Base-by-base conservation (phyloP, 768 basidiomycete genomes). In the Podaxis pistillaris region DNA sequence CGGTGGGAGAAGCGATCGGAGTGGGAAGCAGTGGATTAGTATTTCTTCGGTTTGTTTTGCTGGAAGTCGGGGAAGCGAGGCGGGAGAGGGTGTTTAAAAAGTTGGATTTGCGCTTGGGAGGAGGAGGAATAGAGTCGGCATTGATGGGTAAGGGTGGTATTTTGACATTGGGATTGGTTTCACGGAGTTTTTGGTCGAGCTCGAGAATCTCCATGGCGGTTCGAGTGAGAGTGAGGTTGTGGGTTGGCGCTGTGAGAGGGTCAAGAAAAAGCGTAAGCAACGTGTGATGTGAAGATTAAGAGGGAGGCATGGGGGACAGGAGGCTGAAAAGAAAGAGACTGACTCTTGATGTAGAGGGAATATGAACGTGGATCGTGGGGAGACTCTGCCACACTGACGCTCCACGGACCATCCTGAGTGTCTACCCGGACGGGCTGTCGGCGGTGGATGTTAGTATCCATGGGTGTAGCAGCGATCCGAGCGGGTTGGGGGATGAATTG, bases 271-370 rank as follows among this genome's bases (percentile, higher is more conserved):
- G 66, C 62, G 69, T 59, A 53, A 65, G 67, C 57, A 71, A 62
- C 65, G 70, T 67, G 67, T 63, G 64, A 26, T 64, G 54, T 62
- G 59, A 54, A 46, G 44, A 17, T 38, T 37, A 38, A 36, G 44
- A 47, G 17, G 19, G 38, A 47, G 63, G 51, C 40, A 56, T 51
- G 60, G 41, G 37, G 11, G 61, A 22, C 17, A 17, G 19, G 58
- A 49, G 37, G 70, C 33, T 33, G 63, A 61, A 63, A 70, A 67
- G 70, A 68, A 66, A 37, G 60, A 55, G 67, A 85, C 91, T 81
- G 75, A 94, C 93, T 94, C 83, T 93, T 94, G 76, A 94, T 86
- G 80, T 94, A 94, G 71, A 94, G 83, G 71, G 84, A 88, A 78
- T 89, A 94, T 8, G 86, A 84, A 66, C 81, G 79, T 51, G 86